phyloP scores from a whole-genome alignment of 1,284 basidiomycete genomes.

The Rhodofomes roseus region DNA sequence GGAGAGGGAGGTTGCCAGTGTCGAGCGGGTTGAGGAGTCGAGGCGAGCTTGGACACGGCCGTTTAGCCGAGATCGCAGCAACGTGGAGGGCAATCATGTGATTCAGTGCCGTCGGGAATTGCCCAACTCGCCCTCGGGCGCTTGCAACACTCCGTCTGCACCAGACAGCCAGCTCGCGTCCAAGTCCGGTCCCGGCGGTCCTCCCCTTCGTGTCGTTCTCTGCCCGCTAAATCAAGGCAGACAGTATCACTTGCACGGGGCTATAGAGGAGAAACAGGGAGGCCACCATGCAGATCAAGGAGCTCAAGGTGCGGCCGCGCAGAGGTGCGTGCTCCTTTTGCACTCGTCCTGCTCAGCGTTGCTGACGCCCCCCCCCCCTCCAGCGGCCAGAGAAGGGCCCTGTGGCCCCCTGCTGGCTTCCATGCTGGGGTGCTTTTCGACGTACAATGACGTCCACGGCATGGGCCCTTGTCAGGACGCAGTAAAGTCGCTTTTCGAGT shows the following conservation, averaged over 20 bases:
- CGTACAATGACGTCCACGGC: constrained; percentile 67
- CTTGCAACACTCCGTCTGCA: not conserved
- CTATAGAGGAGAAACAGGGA: not conserved
- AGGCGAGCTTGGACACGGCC: not conserved
- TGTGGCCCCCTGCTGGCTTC: constrained; percentile 76
- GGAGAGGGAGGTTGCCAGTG: constrained; percentile 2
- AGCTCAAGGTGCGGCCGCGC: constrained; percentile 76
- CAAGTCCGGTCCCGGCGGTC: not conserved
- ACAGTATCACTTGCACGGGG: not conserved
- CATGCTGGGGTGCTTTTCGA: constrained; percentile 94
- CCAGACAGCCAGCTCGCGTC: not conserved
- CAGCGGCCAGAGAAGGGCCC: constrained; percentile 52
- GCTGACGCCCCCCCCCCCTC: constrained; percentile 10
- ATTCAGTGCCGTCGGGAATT: constrained; percentile 9
- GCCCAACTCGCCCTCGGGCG: not conserved
- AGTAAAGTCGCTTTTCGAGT: constrained; percentile 71
- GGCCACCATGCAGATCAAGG: constrained; percentile 63
- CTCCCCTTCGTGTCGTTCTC: not conserved
- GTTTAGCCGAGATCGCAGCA: constrained; percentile 1
- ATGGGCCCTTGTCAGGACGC: constrained; percentile 59
- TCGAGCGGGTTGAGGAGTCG: not conserved
- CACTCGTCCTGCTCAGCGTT: constrained; percentile 1
- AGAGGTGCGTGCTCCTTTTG: constrained; percentile 45
- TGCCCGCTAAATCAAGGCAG: not conserved
- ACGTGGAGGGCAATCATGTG: constrained; percentile 22